Percentiles rank a stretch among this genome's conserved stretches.
Evolutionary conservation across 164 flowering plant genomes (phyloP).

Genomic region (Vitis riparia): DNA sequence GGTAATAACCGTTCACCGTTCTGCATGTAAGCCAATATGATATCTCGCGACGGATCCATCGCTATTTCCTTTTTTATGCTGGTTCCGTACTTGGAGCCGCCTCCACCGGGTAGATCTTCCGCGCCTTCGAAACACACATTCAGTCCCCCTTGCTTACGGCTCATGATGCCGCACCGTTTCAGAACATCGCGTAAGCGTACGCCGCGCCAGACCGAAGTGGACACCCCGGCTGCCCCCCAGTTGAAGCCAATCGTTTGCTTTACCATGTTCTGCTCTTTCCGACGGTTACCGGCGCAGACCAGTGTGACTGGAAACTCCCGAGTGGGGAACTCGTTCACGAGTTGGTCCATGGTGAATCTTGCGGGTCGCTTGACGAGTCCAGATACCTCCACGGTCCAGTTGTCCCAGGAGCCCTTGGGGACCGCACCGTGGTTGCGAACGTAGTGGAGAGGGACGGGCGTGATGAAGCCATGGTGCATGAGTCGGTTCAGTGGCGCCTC

Average conservation of each 20-base stretch:
- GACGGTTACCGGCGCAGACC: slow-evolving; percentile 93
- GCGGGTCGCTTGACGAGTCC: slow-evolving; percentile 76
- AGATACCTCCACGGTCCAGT: slow-evolving; percentile 80
- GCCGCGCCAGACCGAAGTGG: slow-evolving; percentile 94
- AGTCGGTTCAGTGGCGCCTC: slow-evolving; percentile 75
- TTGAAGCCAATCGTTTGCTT: slow-evolving; percentile 89
- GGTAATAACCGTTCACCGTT: slow-evolving; percentile 77
- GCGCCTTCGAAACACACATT: slow-evolving; percentile 95
- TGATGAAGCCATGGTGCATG: slow-evolving; percentile 93
- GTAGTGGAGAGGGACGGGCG: slow-evolving; percentile 93
- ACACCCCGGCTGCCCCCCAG: slow-evolving; percentile 89
- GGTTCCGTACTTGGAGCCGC: slow-evolving; percentile 94
- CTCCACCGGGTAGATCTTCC: slow-evolving; percentile 92
- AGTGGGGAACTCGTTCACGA: slow-evolving; percentile 56
- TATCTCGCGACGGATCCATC: slow-evolving; percentile 83
- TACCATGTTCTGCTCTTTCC: slow-evolving; percentile 94
- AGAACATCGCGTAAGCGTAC: slow-evolving; percentile 60
- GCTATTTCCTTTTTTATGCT: slow-evolving; percentile 64
- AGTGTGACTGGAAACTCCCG: slow-evolving; percentile 80
- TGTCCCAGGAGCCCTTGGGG: slow-evolving; percentile 65
- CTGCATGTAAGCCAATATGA: slow-evolving; percentile 90
- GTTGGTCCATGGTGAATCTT: slow-evolving; percentile 71
- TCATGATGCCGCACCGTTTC: slow-evolving; percentile 64
- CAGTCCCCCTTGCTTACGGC: slow-evolving; percentile 53
- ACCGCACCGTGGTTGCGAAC: slow-evolving; percentile 97